Evolutionary conservation across 2,329 filamentous ascomycete genomes (phyloP).

Genomic region (Nemania diffusa): DNA sequence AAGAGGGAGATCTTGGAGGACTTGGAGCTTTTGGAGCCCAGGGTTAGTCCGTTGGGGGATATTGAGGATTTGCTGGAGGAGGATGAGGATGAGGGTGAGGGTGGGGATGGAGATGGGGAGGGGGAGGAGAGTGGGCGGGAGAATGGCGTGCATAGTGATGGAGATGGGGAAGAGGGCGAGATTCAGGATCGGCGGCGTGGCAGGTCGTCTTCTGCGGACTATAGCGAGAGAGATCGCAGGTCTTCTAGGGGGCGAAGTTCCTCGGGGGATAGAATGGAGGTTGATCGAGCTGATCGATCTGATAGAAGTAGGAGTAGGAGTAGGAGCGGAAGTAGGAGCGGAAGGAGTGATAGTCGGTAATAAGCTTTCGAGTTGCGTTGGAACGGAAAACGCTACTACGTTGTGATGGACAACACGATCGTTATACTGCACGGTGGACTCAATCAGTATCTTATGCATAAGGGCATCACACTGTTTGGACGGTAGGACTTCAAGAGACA

Average conservation of each 20-base stretch:
- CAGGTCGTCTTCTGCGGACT: constrained; percentile 22
- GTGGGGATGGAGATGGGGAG: constrained; percentile 38
- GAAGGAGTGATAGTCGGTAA: constrained; percentile 30
- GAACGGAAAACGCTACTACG: too few species aligned
- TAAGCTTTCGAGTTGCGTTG: not conserved
- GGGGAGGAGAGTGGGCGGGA: constrained; percentile 20
- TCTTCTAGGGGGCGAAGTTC: constrained; percentile 42
- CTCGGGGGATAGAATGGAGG: constrained; percentile 54
- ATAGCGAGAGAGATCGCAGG: constrained; percentile 34
- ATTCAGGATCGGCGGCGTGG: constrained; percentile 15
- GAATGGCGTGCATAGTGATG: constrained; percentile 25
- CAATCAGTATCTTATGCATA: not conserved
- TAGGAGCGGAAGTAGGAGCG: constrained; percentile 26
- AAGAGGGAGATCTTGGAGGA: constrained; percentile 86
- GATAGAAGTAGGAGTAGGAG: constrained; percentile 26
- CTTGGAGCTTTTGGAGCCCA: constrained; percentile 84
- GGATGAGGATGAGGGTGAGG: constrained; percentile 59
- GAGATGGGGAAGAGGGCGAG: constrained; percentile 37
- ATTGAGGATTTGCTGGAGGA: constrained; percentile 77
- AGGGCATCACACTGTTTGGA: not conserved
- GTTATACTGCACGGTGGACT: not conserved
- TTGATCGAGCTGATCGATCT: constrained; percentile 49
- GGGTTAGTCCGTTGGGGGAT: constrained; percentile 84
- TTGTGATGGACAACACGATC: not conserved
- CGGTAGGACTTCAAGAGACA: not conserved